These are phyloP conservation scores for Penicillium waksmanii DNA, from an alignment of 495 filamentous ascomycete species.

Conservation along the genomic window DNA sequence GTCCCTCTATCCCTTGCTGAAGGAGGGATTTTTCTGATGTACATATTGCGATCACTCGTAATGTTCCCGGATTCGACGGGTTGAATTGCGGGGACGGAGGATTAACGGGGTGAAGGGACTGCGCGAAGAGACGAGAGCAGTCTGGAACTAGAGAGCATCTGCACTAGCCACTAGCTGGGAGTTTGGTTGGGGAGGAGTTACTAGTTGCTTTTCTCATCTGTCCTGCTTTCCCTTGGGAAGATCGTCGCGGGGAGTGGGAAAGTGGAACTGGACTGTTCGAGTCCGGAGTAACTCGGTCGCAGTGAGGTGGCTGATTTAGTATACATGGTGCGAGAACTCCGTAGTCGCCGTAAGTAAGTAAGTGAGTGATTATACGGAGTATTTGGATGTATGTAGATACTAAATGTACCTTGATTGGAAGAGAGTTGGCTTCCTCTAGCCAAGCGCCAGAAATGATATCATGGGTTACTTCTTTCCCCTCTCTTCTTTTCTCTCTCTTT, in stretches of 20 bases:
- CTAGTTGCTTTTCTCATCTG: neutral
- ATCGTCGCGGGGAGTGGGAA: constrained; percentile 11
- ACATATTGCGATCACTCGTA: constrained; percentile 14
- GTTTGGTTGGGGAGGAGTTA: neutral
- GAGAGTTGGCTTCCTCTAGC: neutral
- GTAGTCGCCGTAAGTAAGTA: neutral
- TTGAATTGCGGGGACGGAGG: constrained; percentile 19
- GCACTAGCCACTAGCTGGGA: neutral
- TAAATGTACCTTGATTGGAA: neutral
- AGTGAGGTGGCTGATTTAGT: constrained; percentile 7
- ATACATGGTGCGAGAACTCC: neutral
- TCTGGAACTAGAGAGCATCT: constrained; percentile 3
- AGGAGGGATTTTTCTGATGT: constrained; percentile 6
- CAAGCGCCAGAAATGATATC: constrained; percentile 18
- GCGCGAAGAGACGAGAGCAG: constrained; percentile 3
- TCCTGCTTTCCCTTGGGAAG: constrained; percentile 8
- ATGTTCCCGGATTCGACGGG: constrained; percentile 11
- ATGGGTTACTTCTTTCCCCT: constrained; percentile 1
- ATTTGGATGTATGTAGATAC: neutral
- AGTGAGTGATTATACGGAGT: no score
- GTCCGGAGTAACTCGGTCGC: constrained; percentile 25
- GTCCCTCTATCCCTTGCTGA: constrained; percentile 23
- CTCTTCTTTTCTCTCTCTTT: neutral
- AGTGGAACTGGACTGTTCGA: constrained; percentile 1
- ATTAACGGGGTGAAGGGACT: constrained; percentile 17